Evolutionary conservation across 352 stramenopile species (phyloP).

Genomic region (Globisporangium cederbergense): DNA sequence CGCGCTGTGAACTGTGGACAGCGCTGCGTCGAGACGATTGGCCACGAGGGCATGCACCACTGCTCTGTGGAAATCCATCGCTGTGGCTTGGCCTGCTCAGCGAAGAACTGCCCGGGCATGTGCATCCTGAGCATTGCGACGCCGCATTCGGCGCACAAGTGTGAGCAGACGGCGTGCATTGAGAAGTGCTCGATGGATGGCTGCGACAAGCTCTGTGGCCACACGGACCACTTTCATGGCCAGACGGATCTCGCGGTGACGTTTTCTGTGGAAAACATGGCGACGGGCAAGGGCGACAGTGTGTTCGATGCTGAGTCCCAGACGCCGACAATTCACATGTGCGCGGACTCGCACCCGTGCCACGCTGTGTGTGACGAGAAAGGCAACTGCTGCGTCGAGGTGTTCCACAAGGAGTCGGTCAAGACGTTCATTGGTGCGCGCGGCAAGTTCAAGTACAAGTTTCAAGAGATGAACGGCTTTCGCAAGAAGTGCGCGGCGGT

Average conservation of each 20-base stretch:
- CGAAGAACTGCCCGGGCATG: slow-evolving; percentile 30
- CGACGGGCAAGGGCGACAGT: slow-evolving; percentile 22
- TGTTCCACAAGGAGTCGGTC: slow-evolving; percentile 64
- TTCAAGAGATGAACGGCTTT: slow-evolving; percentile 78
- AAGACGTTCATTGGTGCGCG: slow-evolving; percentile 63
- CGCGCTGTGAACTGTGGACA: slow-evolving; percentile 51
- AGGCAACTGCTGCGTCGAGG: slow-evolving; percentile 65
- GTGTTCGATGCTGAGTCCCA: slow-evolving; percentile 42
- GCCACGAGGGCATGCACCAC: slow-evolving; percentile 40
- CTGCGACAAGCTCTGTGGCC: slow-evolving; percentile 47
- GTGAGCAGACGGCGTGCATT: slow-evolving; percentile 52
- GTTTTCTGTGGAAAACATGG: slow-evolving; percentile 42
- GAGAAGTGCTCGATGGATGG: slow-evolving; percentile 56
- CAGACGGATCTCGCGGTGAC: slow-evolving; percentile 40
- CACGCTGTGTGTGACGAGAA: slow-evolving; percentile 48
- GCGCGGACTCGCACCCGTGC: slow-evolving; percentile 47
- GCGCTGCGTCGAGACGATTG: slow-evolving; percentile 39
- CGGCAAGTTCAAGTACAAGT: slow-evolving; percentile 63
- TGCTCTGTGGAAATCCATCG: slow-evolving; percentile 56
- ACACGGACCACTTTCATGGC: slow-evolving; percentile 66
- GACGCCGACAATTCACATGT: slow-evolving; percentile 60
- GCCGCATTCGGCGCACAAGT: slow-evolving; percentile 58
- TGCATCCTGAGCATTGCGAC: slow-evolving; percentile 56
- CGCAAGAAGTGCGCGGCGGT: slow-evolving; percentile 55
- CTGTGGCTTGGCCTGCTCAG: slow-evolving; percentile 51